Base-by-base conservation (phyloP, 805 yeast genomes). In the Sugiyamaella valdiviana region DNA sequence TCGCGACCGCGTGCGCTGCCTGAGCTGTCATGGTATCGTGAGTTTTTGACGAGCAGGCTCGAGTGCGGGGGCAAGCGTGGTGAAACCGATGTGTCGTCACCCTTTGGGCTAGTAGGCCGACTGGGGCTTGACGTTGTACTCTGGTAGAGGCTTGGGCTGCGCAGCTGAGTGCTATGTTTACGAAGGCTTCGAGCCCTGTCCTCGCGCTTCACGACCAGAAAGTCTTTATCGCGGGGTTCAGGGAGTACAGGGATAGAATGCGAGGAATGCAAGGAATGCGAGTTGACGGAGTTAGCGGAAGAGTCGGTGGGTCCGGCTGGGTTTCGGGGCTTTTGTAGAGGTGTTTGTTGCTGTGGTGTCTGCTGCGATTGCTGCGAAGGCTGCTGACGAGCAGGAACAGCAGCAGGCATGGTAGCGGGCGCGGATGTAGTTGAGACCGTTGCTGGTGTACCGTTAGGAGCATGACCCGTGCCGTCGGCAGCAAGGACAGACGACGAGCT, bases 1-100 rank as follows among this genome's bases (percentile, higher is more conserved):
- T 44, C 51, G 20, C 24, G 44, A 6, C 37, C 46, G 14, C 49
- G 39, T 12, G 23, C 23, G 23, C 42, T 42, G 9, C 35, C 29
- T 10, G 44, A 26, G 22, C n/a, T n/a, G n/a, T 41, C 44, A 7
- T 23, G 16, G 16, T 41, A 19, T 12, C 44, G 44, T 14, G 19
- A 5, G 6, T 41, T 15, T 23, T 20, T 15, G 6, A 23, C 16
- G 6, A 41, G 24, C 20, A 17, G 19, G 3, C 36, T 12, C 16
- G 22, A 15, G 20, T 41, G 44, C 7, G 36, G 22, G 3, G 7
- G 9, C 7, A 41, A 22, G 6, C 19, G 17, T 3, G 36, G 36
- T 14, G 44, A 26, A 2, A 26, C n/a, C 32, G 32, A 26, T n/a
- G 32, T 10, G 10, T 26, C 32, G 32, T 26, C 32, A n/a, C 32